Conservation (phyloP, 2,329 filamentous ascomycete genomes). For the Trichoderma pleuroti region DNA sequence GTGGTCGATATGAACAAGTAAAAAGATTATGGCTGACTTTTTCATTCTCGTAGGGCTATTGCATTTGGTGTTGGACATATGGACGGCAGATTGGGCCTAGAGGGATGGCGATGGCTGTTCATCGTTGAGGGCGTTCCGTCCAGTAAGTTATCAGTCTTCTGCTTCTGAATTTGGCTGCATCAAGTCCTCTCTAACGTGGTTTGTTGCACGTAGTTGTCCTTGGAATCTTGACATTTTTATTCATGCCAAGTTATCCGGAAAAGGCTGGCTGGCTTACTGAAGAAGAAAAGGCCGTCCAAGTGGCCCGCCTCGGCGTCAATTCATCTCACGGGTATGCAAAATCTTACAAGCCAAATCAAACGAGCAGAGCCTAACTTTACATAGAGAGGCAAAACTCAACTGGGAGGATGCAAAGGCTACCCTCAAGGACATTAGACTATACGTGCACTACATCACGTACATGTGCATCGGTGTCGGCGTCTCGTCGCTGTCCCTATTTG, state of each 20-base stretch:
- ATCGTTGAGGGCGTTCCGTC: conserved; percentile 2
- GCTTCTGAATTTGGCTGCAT: too few relatives aligned
- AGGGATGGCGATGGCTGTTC: neutral
- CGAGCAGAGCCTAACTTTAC: neutral
- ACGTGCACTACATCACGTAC: neutral
- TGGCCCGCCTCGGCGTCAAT: neutral
- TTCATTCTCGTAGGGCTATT: neutral
- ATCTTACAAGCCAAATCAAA: neutral
- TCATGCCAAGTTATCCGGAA: neutral
- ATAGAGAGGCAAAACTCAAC: neutral
- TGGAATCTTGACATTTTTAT: neutral
- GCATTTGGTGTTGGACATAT: neutral
- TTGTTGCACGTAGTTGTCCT: neutral
- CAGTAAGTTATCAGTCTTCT: neutral
- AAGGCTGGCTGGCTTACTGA: neutral
- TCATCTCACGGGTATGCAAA: neutral
- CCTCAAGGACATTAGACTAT: neutral
- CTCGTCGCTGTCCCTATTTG: conserved; percentile 26
- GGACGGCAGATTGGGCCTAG: neutral
- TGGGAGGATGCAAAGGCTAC: conserved; percentile 2
- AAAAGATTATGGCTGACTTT: neutral
- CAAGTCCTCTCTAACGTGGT: neutral
- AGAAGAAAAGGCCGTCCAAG: conserved; percentile 6
- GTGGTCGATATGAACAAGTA: neutral
- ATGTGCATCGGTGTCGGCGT: neutral